Evolutionary conservation across 352 stramenopile genomes (phyloP).

Genomic region (Globisporangium ultimum): DNA sequence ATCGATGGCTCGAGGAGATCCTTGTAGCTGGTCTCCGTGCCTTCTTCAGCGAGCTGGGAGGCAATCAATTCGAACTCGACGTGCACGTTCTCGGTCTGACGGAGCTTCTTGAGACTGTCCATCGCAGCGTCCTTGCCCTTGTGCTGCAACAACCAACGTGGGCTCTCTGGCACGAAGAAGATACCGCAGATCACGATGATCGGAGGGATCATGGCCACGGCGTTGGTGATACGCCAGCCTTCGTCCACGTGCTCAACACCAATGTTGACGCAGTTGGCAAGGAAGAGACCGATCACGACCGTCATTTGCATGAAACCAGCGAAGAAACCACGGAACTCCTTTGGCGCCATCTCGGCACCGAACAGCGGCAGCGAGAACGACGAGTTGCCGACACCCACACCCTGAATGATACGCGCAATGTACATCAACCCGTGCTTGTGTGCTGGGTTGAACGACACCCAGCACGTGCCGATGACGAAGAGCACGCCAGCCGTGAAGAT

Average conservation of each 20-base stretch:
- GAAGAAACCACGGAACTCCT: constrained; percentile 21
- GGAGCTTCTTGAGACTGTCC: constrained; percentile 18
- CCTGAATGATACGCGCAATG: constrained; percentile 25
- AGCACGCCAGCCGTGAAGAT: constrained; percentile 32
- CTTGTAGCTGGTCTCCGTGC: constrained; percentile 10
- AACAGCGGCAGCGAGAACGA: constrained; percentile 38
- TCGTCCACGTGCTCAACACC: constrained; percentile 20
- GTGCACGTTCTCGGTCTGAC: constrained; percentile 18
- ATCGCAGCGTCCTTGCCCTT: constrained; percentile 34
- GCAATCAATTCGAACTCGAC: constrained; percentile 29
- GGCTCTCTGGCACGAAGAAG: constrained; percentile 43
- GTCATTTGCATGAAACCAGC: constrained; percentile 36
- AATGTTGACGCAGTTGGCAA: constrained; percentile 32
- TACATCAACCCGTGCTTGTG: constrained; percentile 20
- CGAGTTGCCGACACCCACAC: constrained; percentile 34
- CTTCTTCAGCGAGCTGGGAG: constrained; percentile 19
- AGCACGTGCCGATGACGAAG: constrained; percentile 32
- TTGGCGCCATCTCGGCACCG: constrained; percentile 32
- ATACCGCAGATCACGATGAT: constrained; percentile 39
- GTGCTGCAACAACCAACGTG: constrained; percentile 39
- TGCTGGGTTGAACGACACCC: constrained; percentile 23
- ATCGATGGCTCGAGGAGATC: constrained; percentile 25
- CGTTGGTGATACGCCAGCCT: constrained; percentile 39
- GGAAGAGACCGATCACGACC: constrained; percentile 24
- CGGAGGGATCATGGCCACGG: constrained; percentile 23